Conservation (phyloP, 768 basidiomycete genomes). For the Podaxis sp. region DNA sequence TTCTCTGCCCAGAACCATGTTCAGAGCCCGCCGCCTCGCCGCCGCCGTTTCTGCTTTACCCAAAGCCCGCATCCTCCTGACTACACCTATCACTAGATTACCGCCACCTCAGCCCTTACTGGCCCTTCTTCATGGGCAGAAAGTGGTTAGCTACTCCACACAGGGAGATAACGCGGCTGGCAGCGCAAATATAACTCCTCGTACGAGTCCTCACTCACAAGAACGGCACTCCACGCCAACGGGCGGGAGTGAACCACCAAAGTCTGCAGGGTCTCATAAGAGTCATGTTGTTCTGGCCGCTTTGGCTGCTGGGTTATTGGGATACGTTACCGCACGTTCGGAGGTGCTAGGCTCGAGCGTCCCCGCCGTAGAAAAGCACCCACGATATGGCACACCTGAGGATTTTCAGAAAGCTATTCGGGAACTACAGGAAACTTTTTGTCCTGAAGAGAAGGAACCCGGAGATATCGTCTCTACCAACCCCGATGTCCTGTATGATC, state of each 20-base stretch:
- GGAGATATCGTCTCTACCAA: slow-evolving; percentile 47
- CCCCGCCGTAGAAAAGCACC: not conserved
- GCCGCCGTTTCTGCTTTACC: not conserved
- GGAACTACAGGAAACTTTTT: slow-evolving; percentile 44
- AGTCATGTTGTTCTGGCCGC: not conserved
- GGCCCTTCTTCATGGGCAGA: not conserved
- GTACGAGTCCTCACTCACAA: not conserved
- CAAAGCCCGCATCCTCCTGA: not conserved
- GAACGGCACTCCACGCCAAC: not conserved
- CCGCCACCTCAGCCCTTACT: not conserved
- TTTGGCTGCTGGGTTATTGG: not conserved
- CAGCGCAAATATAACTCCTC: not conserved
- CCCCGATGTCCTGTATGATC: slow-evolving; percentile 46
- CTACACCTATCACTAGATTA: not conserved
- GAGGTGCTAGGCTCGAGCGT: not conserved
- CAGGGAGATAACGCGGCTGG: not conserved
- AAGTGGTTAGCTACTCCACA: not conserved
- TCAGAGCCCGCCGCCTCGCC: not conserved
- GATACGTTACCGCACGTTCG: not conserved
- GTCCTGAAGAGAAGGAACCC: slow-evolving; percentile 24
- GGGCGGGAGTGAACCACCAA: no score
- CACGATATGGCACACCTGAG: slow-evolving; percentile 47
- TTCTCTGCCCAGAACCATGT: not conserved
- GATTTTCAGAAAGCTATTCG: slow-evolving; percentile 56
- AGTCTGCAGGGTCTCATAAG: not conserved